A percentile compares a stretch with the other conserved stretches of the same genome.
Evolutionary conservation across 225 moss, liverwort and hornwort genomes (phyloP).

Genomic region (Bryoerythrophyllum caledonicum): DNA sequence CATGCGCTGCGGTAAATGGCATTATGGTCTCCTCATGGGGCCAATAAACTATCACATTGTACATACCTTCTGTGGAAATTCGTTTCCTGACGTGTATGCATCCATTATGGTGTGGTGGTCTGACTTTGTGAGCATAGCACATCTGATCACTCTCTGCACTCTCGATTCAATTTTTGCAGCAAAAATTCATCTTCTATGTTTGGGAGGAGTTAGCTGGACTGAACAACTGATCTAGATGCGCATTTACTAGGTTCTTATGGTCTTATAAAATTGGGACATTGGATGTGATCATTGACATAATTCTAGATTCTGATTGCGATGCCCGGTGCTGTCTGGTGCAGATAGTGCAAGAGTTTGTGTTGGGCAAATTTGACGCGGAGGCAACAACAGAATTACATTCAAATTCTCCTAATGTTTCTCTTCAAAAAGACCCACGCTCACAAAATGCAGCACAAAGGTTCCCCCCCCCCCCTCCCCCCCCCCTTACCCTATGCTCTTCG

Average conservation of each 20-base stretch:
- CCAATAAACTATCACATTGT: slow-evolving; percentile 11
- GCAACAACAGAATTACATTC: slow-evolving; percentile 71
- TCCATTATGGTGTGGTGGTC: slow-evolving; percentile 5
- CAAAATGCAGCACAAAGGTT: slow-evolving; percentile 93
- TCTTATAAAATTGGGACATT: background rate
- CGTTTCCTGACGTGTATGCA: background rate
- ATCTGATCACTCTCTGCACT: background rate
- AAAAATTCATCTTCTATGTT: background rate
- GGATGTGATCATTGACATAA: slow-evolving; percentile 2
- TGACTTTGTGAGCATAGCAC: background rate
- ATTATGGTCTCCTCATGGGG: slow-evolving; percentile 24
- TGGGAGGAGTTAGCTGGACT: background rate
- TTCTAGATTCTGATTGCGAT: background rate
- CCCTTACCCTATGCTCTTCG: background rate
- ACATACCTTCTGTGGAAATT: slow-evolving; percentile 8
- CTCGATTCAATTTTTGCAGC: background rate
- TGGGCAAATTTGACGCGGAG: slow-evolving; percentile 70
- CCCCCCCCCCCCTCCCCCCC: too few species aligned
- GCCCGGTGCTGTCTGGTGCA: slow-evolving; percentile 22
- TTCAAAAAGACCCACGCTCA: slow-evolving; percentile 93
- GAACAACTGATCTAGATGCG: background rate
- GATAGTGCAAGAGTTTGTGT: slow-evolving; percentile 72
- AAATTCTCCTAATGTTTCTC: slow-evolving; percentile 66
- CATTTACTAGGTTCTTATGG: background rate
- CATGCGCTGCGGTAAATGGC: slow-evolving; percentile 22